Percentiles rank a stretch among this genome's conserved stretches.
These are phyloP conservation scores for Hibiscus tridactylites DNA, from an alignment of 345 rosid genomes.

Conservation along the genomic window DNA sequence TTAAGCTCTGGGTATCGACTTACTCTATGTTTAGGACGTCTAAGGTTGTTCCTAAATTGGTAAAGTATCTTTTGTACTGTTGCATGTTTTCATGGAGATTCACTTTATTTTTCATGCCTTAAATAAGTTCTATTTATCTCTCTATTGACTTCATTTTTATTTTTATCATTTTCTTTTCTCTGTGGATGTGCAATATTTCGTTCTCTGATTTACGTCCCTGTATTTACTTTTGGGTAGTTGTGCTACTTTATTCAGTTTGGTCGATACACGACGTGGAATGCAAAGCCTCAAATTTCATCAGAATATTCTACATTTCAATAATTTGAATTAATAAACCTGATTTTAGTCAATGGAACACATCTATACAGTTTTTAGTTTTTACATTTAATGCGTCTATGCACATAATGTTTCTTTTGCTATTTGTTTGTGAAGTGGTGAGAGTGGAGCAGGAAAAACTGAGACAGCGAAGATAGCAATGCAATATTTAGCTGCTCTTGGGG, in stretches of 20 bases:
- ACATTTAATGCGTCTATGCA: neutral
- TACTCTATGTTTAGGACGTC: neutral
- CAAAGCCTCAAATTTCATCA: constrained; percentile 1
- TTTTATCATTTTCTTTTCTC: neutral
- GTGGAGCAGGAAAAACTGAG: constrained; percentile 99
- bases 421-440: constrained; percentile 77
- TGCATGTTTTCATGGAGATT: neutral
- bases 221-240: neutral
- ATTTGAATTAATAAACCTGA: neutral
- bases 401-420: constrained; percentile 14
- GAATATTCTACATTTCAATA: neutral
- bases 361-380: constrained; percentile 6
- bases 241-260: neutral
- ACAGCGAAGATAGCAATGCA: constrained; percentile 99
- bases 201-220: neutral
- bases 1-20: neutral
- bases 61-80: neutral
- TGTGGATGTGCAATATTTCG: neutral
- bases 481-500: constrained; percentile 98
- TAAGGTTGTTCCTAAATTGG: neutral
- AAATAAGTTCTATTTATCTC: neutral
- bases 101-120: neutral
- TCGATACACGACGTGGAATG: neutral
- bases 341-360: constrained; percentile 2
- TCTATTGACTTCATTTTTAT: no score